Percentiles rank a stretch among this genome's conserved stretches.
Evolutionary conservation across 1,284 basidiomycete species (phyloP).

Genomic region (Veloporphyrellus conicus): DNA sequence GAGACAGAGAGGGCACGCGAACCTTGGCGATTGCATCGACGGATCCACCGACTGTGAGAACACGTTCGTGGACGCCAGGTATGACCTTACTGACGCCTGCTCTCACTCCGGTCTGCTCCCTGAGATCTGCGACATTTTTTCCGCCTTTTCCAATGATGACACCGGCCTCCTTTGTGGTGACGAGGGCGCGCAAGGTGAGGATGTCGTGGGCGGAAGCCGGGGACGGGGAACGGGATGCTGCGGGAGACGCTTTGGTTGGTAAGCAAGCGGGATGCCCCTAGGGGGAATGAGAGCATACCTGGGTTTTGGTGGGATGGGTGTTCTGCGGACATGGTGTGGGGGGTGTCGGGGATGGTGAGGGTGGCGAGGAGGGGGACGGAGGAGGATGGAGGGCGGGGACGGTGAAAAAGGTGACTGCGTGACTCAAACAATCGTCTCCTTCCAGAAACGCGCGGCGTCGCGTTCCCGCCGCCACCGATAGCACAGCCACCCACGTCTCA

Average conservation of each 20-base stretch:
- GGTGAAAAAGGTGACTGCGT: constrained; percentile 17
- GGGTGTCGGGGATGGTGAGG: constrained; percentile 31
- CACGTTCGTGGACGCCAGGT: constrained; percentile 93
- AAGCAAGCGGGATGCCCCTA: constrained; percentile 13
- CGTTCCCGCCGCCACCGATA: constrained; percentile 32
- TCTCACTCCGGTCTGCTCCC: constrained; percentile 93
- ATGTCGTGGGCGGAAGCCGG: constrained; percentile 53
- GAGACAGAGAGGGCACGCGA: constrained; percentile 19
- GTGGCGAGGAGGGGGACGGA: no score
- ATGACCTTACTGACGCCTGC: constrained; percentile 99
- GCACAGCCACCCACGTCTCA: constrained; percentile 28
- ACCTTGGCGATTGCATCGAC: constrained; percentile 91
- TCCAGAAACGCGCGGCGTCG: constrained; percentile 24
- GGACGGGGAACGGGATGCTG: constrained; percentile 67
- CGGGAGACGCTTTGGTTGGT: constrained; percentile 41
- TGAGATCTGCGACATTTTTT: constrained; percentile 94
- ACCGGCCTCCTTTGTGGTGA: constrained; percentile 94
- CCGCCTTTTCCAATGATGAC: constrained; percentile 96
- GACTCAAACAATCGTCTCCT: constrained; percentile 12
- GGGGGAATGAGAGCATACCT: constrained; percentile 35
- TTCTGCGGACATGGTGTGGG: constrained; percentile 57
- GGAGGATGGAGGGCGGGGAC: constrained; percentile 24
- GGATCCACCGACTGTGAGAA: constrained; percentile 88
- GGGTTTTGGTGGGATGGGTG: constrained; percentile 49
- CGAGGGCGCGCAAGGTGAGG: constrained; percentile 87